phyloP scores from a whole-genome alignment of 2,329 filamentous ascomycete genomes.

The Dothistroma septosporum region DNA sequence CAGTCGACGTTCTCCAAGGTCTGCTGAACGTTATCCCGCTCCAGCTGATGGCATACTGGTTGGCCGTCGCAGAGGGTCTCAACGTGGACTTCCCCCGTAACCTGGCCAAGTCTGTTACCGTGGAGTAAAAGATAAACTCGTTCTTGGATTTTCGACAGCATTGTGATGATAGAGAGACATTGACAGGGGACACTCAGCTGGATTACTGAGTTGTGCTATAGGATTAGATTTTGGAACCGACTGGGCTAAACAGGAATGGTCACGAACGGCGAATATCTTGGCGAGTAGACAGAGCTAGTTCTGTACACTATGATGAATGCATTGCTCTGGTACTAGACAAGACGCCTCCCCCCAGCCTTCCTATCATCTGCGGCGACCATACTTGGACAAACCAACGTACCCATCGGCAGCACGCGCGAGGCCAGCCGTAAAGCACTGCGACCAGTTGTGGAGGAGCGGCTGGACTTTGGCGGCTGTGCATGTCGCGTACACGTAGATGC shows the following conservation, averaged over 20 bases:
- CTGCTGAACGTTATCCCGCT: slow-evolving; percentile 96
- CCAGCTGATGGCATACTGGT: slow-evolving; percentile 98
- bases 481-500: too few relatives aligned
- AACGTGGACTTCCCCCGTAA: slow-evolving; percentile 99
- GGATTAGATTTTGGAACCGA: slow-evolving; percentile 6
- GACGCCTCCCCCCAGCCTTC: too few relatives aligned
- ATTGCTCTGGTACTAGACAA: neutral
- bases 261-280: neutral
- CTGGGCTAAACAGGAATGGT: neutral
- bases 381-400: too few relatives aligned
- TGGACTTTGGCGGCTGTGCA: too few relatives aligned
- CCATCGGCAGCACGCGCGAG: too few relatives aligned
- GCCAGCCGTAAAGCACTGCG: too few relatives aligned
- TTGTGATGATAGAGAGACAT: neutral
- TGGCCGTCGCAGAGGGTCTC: slow-evolving; percentile 89
- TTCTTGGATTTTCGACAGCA: neutral
- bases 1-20: slow-evolving; percentile 91
- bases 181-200: slow-evolving; percentile 1
- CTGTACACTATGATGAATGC: neutral
- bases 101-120: slow-evolving; percentile 97
- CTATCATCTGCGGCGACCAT: too few relatives aligned
- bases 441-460: too few relatives aligned
- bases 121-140: slow-evolving; percentile 65
- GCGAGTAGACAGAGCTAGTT: neutral
- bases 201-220: neutral